Base-by-base conservation (phyloP, 2,329 filamentous ascomycete genomes). In the Alternaria viburni region DNA sequence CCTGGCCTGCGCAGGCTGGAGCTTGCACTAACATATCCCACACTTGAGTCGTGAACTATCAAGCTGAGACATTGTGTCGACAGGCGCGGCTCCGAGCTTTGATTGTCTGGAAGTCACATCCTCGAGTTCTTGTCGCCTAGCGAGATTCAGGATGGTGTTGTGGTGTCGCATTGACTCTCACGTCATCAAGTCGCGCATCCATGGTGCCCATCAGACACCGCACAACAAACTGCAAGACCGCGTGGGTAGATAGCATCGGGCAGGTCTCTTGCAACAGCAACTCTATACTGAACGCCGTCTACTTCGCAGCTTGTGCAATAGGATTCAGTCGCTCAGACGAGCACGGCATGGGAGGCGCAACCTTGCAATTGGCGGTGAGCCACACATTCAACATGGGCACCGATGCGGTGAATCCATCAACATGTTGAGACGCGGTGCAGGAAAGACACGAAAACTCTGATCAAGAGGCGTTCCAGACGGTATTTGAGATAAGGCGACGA, bases 281-380 rank as follows among this genome's bases (percentile, higher is more conserved):
- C 13, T 32, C 26, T 13, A 15, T 12, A 13, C 13, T 6, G 5
- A 51, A 21, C 0, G 12, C 55, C 4, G 12, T 26, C 19, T 26
- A 3, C n/a, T 47, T 52, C 12, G 11, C 21, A 26, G 23, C 17
- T 19, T 51, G 15, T 32, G 25, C 59, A 43, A 26, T 52, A 32
- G 21, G n/a, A 30, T 13, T 19, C 12, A 13, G 30, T 41, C 25
- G 55, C 54, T 54, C 54, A 55, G 47, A 21, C 26, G 36, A 32
- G 25, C 46, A 41, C 25, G 59, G 44, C 46, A 32, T 58, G 49
- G 49, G 12, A 62, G 26, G 41, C 58, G 56, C 62, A 67, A 66
- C 57, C 28, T 36, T 52, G 49, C 9, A 52, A 41, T 52, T 63
- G 66, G 69, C 69, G 69, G 69, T 72, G 68, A 66, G 67, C 30